Percentiles rank a stretch among this genome's conserved stretches.
Conservation (phyloP, 2,329 filamentous ascomycete genomes). For the Colletotrichum camelliae region DNA sequence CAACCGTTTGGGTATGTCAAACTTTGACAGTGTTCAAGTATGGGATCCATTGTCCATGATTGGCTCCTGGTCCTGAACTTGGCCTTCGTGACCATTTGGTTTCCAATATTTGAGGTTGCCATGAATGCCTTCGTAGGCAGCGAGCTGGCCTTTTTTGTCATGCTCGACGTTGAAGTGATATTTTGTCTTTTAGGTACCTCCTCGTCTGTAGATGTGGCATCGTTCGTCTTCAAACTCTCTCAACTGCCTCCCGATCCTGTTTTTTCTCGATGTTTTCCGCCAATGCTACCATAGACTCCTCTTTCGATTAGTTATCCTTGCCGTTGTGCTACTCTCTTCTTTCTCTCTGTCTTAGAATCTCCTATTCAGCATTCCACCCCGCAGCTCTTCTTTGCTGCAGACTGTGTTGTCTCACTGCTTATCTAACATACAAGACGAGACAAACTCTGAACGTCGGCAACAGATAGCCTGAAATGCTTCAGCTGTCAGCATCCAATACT, state of each 20-base stretch:
- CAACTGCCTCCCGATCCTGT: neutral
- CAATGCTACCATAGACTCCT: neutral
- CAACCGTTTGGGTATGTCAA: neutral
- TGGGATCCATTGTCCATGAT: neutral
- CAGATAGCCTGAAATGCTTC: neutral
- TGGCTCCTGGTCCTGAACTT: neutral
- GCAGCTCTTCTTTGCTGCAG: neutral
- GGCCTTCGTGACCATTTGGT: neutral
- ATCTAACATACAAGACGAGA: neutral
- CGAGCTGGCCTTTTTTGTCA: neutral
- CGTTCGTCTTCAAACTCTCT: neutral
- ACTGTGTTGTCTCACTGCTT: neutral
- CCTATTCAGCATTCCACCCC: neutral
- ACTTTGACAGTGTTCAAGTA: neutral
- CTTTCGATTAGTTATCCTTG: neutral
- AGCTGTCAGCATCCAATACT: neutral
- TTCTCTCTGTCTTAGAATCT: neutral
- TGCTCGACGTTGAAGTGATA: neutral
- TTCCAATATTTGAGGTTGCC: neutral
- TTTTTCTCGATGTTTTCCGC: neutral
- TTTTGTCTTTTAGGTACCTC: neutral
- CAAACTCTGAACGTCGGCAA: neutral
- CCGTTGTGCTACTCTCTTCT: neutral
- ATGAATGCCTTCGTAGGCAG: neutral
- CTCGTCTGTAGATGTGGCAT: neutral